Evolutionary conservation across 2,329 filamentous ascomycete genomes (phyloP), one percentile per base, ranked within the genome.

Genomic region (Fusarium longipes): DNA sequence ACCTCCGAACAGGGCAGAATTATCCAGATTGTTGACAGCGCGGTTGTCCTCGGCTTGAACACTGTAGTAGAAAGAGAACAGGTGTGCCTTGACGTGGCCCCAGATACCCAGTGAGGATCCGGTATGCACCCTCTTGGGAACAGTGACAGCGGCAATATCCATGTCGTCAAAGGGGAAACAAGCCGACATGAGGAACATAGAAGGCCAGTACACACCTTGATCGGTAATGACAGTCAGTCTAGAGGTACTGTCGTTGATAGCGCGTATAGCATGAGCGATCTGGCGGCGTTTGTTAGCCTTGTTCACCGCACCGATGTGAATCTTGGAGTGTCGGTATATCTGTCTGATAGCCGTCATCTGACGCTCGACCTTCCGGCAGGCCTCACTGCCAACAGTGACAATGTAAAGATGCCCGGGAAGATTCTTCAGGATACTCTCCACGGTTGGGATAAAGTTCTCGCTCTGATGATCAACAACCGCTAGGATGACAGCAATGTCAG

Each of bases 261-360:
- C 20, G 3, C 14, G 32, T 11, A 70, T 22, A 8, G 65, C 70
- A 9, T 67, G 67, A 5, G 33, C 36, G 11, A 72, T 62, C 44
- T 72, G 65, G 1, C 49, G 57, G 12, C 70, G 67, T 9, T 63
- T 70, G 42, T 63, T 70, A 25, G 35, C 42, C 14, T 39, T 47
- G 10, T 47, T 42, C 6, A 70, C 53, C 4, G 67, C 49, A n/a
- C 70, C 70, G 9, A 72, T 30, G n/a, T 63, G 53, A 9, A 72
- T 56, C 22, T 49, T 32, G 0, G 63, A 66, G 7, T n/a, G 8
- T 4, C 22, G 43, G 17, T 33, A 70, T 11, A 30, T 20, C 8
- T 8, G 6, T 12, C 49, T 22, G 1, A 72, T 22, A 2, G 11
- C 9, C 2, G 4, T 14, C 6, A 72, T 24, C 9, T 42, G 14